Conservation (phyloP, 1,284 basidiomycete genomes). For the Anthracocystis walkeri region DNA sequence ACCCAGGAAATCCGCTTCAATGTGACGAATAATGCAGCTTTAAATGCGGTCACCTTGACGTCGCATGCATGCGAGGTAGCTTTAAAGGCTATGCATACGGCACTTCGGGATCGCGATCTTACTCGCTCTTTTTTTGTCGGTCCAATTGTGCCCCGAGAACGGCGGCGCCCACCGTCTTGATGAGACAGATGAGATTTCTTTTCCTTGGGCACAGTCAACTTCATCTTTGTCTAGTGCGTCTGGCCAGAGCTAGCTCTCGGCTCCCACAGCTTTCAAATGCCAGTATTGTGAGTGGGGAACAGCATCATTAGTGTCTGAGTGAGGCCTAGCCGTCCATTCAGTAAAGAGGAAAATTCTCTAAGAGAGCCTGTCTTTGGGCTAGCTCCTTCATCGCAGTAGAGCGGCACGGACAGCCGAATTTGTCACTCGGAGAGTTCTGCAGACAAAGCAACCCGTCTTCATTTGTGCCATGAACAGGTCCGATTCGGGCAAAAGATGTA, state of each 20-base stretch:
- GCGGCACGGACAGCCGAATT: background rate
- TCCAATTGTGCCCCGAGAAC: background rate
- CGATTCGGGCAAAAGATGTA: background rate
- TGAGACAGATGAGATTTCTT: background rate
- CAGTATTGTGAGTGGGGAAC: background rate
- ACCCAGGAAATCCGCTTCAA: too few relatives aligned
- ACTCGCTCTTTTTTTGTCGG: background rate
- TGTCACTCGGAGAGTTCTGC: background rate
- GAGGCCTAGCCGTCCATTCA: too few relatives aligned
- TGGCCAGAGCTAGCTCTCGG: background rate
- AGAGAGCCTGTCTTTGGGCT: too few relatives aligned
- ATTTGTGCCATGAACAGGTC: background rate
- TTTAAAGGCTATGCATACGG: too few relatives aligned
- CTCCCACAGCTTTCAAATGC: background rate
- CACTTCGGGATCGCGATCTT: too few relatives aligned
- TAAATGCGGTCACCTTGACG: too few relatives aligned
- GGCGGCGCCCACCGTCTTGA: background rate
- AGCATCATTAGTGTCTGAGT: background rate
- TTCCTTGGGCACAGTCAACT: background rate
- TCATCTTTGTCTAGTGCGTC: background rate
- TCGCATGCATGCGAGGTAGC: too few relatives aligned
- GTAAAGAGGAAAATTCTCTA: too few relatives aligned
- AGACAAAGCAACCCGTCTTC: background rate
- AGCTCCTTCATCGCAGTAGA: background rate
- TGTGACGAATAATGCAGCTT: too few relatives aligned